Evolutionary conservation across 73 alveolate species (phyloP), one percentile per base, ranked within the genome.

Genomic region (Tetrahymena malaccensis): DNA sequence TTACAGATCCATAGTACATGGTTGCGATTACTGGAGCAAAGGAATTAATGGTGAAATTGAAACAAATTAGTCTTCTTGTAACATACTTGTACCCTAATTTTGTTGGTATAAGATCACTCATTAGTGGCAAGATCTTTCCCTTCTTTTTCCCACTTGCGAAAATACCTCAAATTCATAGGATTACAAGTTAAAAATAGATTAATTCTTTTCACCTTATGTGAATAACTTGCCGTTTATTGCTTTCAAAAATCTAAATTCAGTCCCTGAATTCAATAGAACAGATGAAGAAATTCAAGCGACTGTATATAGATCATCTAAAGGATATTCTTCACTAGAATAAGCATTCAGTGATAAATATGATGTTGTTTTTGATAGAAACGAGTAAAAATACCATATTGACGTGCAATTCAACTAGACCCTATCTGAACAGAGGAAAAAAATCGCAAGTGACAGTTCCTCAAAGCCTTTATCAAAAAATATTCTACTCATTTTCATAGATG

Each of bases 401-500:
- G 96, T 97, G 58, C 89, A 94, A 85, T 94, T 94, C 89, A 96
- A 97, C 94, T 43, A 96, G 70, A 94, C 94, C 58, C 94, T 97
- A 58, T 94, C 97, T 19, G 94, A 93, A 83, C 85, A 96, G 58
- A 97, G 99, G 95, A 94, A 93, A 95, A 85, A 94, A 40, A 34
- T 95, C 70, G 94, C 93, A 55, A 44, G 89, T 22, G 93, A 96
- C 8, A 21, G 21, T 13, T 96, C 96, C 2, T 84, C 85, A 85
- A 96, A 43, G 21, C 37, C 89, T 27, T 11, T 70, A 3, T 70
- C 89, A 85, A 96, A 97, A 21, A 97, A 97, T 94, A 70, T 97
- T 43, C 27, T 97, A 35, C n/a, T 97, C 31, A 33, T 97, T 17
- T 97, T 89, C 95, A 85, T 97, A 0, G 99, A 97, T 95, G 98